Conservation (phyloP, 129 eudicot species). For the Calendula officinalis region DNA sequence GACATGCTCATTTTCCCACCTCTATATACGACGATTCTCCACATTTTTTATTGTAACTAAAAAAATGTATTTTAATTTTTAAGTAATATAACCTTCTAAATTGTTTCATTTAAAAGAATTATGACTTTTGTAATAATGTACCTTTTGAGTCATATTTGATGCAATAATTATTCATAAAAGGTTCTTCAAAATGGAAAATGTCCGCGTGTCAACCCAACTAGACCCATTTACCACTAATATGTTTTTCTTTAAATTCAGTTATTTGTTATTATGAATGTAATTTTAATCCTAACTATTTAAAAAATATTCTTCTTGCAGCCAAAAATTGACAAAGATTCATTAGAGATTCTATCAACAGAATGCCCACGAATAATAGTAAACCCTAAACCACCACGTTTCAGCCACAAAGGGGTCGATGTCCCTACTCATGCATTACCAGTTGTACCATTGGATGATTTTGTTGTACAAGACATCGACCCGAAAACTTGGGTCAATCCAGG, state of each 20-base stretch:
- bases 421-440: constrained; percentile 60
- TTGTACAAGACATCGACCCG: constrained; percentile 70
- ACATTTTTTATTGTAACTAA: not conserved
- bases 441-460: constrained; percentile 52
- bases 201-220: not conserved
- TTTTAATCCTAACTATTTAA: constrained; percentile 12
- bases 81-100: not conserved
- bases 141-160: not conserved
- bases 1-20: not conserved
- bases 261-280: not conserved
- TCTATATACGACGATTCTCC: not conserved
- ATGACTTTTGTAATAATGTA: not conserved
- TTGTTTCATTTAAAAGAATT: not conserved
- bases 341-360: constrained; percentile 55
- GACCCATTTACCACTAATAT: no score
- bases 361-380: constrained; percentile 81
- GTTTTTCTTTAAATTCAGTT: not conserved
- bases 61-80: no score
- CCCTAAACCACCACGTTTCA: constrained; percentile 75
- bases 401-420: constrained; percentile 58
- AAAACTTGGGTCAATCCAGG: constrained; percentile 64
- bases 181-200: not conserved
- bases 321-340: constrained; percentile 68
- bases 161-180: not conserved
- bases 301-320: constrained; percentile 52